phyloP scores from a whole-genome alignment of 768 basidiomycete species.

The Xerocomellus chrysenteron region DNA sequence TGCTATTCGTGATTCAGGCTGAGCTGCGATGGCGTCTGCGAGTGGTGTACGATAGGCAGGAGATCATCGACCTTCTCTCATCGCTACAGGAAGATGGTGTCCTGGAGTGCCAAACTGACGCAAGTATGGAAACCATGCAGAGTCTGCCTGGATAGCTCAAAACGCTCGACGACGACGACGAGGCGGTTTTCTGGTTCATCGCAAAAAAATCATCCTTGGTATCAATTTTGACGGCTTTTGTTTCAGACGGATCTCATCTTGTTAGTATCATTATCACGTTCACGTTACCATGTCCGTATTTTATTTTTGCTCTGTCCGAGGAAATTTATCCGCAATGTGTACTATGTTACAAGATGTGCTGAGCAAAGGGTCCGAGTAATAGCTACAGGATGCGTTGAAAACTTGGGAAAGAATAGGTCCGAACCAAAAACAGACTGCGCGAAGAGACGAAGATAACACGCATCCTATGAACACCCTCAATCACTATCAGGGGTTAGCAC shows the following conservation, averaged over 20 bases:
- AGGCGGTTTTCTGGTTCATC: constrained; percentile 58
- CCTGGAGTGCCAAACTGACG: constrained; percentile 30
- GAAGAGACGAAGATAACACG: background rate
- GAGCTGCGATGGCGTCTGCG: constrained; percentile 73
- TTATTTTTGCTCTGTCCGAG: too few species aligned
- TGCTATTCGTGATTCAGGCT: constrained; percentile 38
- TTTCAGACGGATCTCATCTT: background rate
- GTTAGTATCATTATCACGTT: constrained; percentile 23
- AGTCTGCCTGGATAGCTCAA: constrained; percentile 27
- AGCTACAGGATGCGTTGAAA: constrained; percentile 18
- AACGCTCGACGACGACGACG: constrained; percentile 49
- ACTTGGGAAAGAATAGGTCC: background rate
- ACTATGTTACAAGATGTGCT: constrained; percentile 8
- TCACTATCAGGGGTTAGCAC: constrained; percentile 31
- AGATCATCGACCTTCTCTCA: constrained; percentile 60
- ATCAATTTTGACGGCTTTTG: constrained; percentile 43
- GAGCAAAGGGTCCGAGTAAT: constrained; percentile 1
- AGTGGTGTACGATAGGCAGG: constrained; percentile 73
- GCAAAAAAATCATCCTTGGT: constrained; percentile 59
- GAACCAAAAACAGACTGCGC: background rate
- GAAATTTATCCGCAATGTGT: background rate
- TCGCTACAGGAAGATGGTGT: constrained; percentile 54
- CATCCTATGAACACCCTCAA: constrained; percentile 4
- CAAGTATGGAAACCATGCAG: constrained; percentile 4
- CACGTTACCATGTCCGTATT: background rate